phyloP scores from a whole-genome alignment of 106 monocot genomes.

The Dendrobium huoshanense region DNA sequence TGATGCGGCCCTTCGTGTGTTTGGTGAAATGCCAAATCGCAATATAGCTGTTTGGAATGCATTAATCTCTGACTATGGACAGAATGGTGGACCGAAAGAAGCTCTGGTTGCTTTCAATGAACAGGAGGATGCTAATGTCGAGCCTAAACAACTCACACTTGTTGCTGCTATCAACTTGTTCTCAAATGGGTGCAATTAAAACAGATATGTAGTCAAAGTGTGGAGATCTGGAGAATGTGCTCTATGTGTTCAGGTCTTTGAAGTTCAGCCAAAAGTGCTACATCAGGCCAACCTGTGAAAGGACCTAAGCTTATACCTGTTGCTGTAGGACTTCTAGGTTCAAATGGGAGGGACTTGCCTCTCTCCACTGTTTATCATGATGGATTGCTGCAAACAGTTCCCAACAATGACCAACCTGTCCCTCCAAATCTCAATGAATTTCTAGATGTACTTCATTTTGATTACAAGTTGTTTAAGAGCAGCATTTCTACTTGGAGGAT shows the following conservation, averaged over 20 bases:
- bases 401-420: constrained; percentile 31
- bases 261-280: constrained; percentile 72
- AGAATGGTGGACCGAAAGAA: constrained; percentile 33
- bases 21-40: constrained; percentile 24
- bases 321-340: constrained; percentile 76
- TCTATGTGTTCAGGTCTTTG: constrained; percentile 20
- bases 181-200: constrained; percentile 33
- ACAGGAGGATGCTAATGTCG: constrained; percentile 8
- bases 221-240: constrained; percentile 38
- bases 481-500: too few relatives aligned
- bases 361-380: constrained; percentile 61
- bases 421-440: too few relatives aligned
- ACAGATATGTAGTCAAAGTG: constrained; percentile 65
- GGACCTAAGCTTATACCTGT: constrained; percentile 94
- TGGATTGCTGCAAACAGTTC: constrained; percentile 50
- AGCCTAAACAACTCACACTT: constrained; percentile 24
- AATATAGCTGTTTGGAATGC: constrained; percentile 52
- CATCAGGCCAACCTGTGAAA: constrained; percentile 86
- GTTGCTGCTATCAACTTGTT: constrained; percentile 36
- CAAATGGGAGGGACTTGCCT: constrained; percentile 84
- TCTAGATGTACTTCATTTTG: too few relatives aligned
- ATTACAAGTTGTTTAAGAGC: too few relatives aligned
- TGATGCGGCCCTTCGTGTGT: constrained; percentile 22
- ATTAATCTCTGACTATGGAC: constrained; percentile 40
- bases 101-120: constrained; percentile 38